Conservation (phyloP, 176 grass and related monocot genomes). For the Avena sativa region DNA sequence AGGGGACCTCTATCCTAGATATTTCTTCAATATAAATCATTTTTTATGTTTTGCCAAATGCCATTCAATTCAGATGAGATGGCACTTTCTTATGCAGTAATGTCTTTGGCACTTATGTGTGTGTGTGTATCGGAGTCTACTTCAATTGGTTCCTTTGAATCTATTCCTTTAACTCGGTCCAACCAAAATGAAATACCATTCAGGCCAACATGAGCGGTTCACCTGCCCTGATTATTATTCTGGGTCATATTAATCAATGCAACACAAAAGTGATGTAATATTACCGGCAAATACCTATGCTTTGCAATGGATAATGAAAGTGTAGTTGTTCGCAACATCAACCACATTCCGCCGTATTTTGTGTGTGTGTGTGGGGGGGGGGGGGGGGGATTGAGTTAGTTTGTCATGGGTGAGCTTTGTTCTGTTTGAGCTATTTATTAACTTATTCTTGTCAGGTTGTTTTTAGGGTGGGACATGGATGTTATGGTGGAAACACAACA, state of each 20-base stretch:
- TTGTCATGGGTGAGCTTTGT: no score
- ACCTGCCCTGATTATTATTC: neutral
- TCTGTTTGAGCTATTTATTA: no score
- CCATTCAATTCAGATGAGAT: constrained; percentile 33
- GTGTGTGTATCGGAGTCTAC: neutral
- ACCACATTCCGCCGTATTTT: no score
- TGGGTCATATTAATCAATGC: neutral
- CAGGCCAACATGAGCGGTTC: neutral
- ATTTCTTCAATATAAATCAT: constrained; percentile 1
- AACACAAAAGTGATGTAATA: neutral
- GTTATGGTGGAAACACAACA: no score
- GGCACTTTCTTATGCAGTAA: constrained; percentile 28
- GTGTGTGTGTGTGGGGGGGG: no score
- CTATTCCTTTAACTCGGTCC: neutral
- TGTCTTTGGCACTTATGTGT: neutral
- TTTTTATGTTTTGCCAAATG: neutral
- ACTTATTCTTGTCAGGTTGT: no score
- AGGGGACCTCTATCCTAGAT: constrained; percentile 33
- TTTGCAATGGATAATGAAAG: no score
- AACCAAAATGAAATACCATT: neutral
- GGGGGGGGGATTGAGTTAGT: no score
- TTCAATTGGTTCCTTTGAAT: neutral
- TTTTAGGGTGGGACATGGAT: no score
- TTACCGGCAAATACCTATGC: neutral
- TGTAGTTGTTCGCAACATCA: no score